phyloP scores from a whole-genome alignment of 495 filamentous ascomycete species.

The Aspergillus homomorphus region DNA sequence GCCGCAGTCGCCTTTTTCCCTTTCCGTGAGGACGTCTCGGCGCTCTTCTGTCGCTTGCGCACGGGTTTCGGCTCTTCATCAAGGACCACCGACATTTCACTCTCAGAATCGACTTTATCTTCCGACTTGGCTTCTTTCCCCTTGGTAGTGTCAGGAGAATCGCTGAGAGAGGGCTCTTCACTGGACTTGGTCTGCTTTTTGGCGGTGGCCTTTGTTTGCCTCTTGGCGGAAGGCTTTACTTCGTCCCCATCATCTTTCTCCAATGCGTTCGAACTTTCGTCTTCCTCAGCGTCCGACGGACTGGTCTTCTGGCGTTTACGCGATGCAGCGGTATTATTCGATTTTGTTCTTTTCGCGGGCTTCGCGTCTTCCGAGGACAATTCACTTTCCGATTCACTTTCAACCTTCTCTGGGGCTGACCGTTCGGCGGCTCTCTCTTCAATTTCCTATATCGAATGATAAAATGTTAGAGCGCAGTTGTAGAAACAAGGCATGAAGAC shows the following conservation, averaged over 20 bases:
- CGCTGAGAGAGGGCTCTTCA: conserved; percentile 20
- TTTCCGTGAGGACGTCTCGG: conserved; percentile 31
- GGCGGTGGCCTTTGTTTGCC: conserved; percentile 14
- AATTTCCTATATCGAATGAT: conserved; percentile 17
- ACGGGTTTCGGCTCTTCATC: conserved; percentile 64
- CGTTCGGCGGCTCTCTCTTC: conserved; percentile 29
- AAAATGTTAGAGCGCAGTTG: neutral
- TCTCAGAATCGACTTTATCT: conserved; percentile 56
- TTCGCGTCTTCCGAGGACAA: conserved; percentile 24
- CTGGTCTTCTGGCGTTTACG: conserved; percentile 40
- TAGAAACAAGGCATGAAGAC: neutral
- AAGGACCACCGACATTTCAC: conserved; percentile 74
- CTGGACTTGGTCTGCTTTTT: conserved; percentile 28
- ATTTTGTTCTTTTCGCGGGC: conserved; percentile 30
- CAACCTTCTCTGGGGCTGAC: conserved; percentile 12
- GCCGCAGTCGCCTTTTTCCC: conserved; percentile 31
- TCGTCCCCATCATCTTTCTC: conserved; percentile 27
- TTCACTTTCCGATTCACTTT: conserved; percentile 5
- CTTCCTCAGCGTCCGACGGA: conserved; percentile 28
- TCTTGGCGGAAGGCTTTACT: conserved; percentile 23
- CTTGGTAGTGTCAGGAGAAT: conserved; percentile 21
- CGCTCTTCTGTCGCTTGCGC: conserved; percentile 42
- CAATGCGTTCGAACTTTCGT: conserved; percentile 10
- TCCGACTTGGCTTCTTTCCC: conserved; percentile 23
- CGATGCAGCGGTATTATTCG: conserved; percentile 19